Evolutionary conservation across 306 rosid genomes (phyloP).

Genomic region (Neltuma alba): DNA sequence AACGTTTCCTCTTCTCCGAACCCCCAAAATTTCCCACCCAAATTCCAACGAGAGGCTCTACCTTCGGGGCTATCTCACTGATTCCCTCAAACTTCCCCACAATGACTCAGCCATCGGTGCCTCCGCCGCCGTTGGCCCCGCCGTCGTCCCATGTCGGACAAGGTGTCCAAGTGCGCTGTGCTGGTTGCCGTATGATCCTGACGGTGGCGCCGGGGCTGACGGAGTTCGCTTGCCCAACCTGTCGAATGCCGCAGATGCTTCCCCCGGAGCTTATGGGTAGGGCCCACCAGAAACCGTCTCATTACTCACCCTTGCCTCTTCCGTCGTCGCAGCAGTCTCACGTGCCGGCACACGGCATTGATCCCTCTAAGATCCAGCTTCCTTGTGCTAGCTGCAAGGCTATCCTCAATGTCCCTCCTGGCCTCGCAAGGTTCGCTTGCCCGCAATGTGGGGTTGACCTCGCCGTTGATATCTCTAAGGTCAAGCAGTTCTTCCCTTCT

Average conservation of each 20-base stretch:
- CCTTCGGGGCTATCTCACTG: not conserved
- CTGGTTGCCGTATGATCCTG: conserved; percentile 86
- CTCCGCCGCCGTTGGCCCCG: conserved; percentile 44
- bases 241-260: conserved; percentile 92
- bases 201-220: conserved; percentile 72
- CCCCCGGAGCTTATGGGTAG: conserved; percentile 92
- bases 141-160: conserved; percentile 40
- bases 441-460: conserved; percentile 92
- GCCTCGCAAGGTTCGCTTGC: conserved; percentile 74
- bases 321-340: conserved; percentile 38
- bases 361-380: conserved; percentile 97
- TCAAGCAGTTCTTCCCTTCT: conserved; percentile 20
- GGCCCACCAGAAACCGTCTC: conserved; percentile 47
- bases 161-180: conserved; percentile 92
- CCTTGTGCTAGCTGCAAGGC: conserved; percentile 95
- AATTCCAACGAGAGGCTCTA: not conserved
- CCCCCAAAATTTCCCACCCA: conserved; percentile 10
- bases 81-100: not conserved
- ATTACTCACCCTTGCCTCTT: conserved; percentile 19
- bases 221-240: conserved; percentile 81
- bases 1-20: conserved; percentile 12
- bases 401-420: conserved; percentile 94
- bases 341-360: conserved; percentile 82
- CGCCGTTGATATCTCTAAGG: conserved; percentile 45
- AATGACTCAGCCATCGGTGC: conserved; percentile 66